A percentile compares a stretch with the other conserved stretches of the same genome.
phyloP scores from a whole-genome alignment of 352 stramenopile species.

The Globisporangium paroecandrum region DNA sequence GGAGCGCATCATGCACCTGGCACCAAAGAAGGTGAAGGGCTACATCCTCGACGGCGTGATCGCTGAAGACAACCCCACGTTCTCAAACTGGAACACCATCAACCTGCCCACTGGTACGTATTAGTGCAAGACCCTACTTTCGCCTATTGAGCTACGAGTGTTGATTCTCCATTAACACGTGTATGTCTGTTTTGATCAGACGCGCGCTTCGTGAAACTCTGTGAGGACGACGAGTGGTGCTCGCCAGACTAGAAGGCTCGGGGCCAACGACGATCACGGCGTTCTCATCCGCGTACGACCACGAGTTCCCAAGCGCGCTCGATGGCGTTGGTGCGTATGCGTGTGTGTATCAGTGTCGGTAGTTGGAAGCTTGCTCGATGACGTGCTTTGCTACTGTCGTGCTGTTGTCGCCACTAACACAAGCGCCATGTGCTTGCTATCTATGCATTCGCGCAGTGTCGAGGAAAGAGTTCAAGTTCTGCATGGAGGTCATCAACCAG shows the following conservation, averaged over 20 bases:
- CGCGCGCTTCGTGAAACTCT: conserved; percentile 6
- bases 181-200: neutral
- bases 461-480: conserved; percentile 73
- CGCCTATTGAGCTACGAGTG: too few species aligned
- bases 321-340: conserved; percentile 50
- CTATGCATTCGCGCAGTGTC: conserved; percentile 33
- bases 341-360: neutral
- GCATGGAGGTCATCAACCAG: conserved; percentile 74
- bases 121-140: too few species aligned
- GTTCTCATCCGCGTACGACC: conserved; percentile 53
- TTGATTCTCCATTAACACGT: neutral
- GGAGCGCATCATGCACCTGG: conserved; percentile 33
- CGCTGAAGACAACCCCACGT: conserved; percentile 9
- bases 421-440: neutral
- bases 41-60: conserved; percentile 33
- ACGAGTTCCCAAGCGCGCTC: conserved; percentile 52
- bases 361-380: neutral
- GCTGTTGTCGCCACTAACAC: neutral
- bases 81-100: conserved; percentile 12
- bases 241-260: conserved; percentile 45
- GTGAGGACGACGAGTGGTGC: conserved; percentile 23
- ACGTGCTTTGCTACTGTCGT: neutral
- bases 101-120: neutral
- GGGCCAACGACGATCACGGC: conserved; percentile 49
- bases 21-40: conserved; percentile 21